phyloP scores from a whole-genome alignment of 1,284 basidiomycete species.

The Mycosarcoma mackinlayi region DNA sequence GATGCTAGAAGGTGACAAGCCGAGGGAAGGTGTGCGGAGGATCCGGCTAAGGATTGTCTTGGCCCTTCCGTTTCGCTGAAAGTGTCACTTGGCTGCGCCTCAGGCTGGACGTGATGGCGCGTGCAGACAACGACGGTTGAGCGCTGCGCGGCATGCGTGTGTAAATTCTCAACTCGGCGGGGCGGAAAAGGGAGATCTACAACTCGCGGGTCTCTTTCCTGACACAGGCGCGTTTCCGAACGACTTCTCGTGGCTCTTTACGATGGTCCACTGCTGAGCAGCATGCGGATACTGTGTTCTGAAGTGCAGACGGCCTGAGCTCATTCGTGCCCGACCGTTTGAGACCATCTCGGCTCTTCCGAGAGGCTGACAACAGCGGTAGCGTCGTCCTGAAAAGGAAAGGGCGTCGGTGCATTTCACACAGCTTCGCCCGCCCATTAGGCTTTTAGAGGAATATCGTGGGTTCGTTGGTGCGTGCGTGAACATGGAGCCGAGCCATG shows the following conservation, averaged over 20 bases:
- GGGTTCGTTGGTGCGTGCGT: constrained; percentile 1
- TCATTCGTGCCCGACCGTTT: no score
- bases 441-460: constrained; percentile 2
- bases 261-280: no score
- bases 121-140: constrained; percentile 4
- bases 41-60: no score
- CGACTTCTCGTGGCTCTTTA: no score
- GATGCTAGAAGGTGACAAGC: no score
- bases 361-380: not conserved
- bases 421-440: not conserved
- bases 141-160: constrained; percentile 12
- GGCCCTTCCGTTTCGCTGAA: no score
- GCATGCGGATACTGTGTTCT: no score
- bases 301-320: no score
- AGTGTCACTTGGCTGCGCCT: constrained; percentile 17
- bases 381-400: not conserved
- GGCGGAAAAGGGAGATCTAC: not conserved
- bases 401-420: not conserved
- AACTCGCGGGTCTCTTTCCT: no score
- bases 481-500: not conserved
- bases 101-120: constrained; percentile 6
- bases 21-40: no score
- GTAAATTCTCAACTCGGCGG: not conserved
- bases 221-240: no score
- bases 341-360: no score